These are phyloP conservation scores for Nitzschia inconspicua DNA, from an alignment of 108 stramenopile genomes.

Conservation along the genomic window DNA sequence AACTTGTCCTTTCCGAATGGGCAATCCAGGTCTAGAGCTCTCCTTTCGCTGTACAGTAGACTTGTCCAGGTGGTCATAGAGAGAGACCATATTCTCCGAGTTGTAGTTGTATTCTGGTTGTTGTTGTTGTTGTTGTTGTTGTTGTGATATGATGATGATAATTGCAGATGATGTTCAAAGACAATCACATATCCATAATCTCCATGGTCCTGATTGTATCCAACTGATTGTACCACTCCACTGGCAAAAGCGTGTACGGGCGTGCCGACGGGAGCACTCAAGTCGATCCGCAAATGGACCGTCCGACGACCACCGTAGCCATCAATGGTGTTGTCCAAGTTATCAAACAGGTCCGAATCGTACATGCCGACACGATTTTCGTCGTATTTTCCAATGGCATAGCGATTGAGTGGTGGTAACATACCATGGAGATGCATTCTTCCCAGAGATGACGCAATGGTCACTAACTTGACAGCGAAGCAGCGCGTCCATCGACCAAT, in stretches of 20 bases:
- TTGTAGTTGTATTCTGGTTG: neutral
- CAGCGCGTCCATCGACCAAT: constrained; percentile 20
- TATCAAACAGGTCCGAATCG: constrained; percentile 59
- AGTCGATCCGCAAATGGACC: constrained; percentile 75
- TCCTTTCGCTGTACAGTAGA: no score
- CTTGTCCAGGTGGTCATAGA: constrained; percentile 77
- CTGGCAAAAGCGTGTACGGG: constrained; percentile 65
- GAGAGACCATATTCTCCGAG: constrained; percentile 41
- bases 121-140: neutral
- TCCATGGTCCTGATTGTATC: constrained; percentile 73
- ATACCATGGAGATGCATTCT: no score
- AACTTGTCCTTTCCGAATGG: constrained; percentile 40
- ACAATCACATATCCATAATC: constrained; percentile 86
- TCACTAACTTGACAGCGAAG: neutral
- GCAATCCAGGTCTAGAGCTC: constrained; percentile 12
- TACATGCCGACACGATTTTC: constrained; percentile 72
- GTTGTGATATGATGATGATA: no score
- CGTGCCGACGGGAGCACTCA: constrained; percentile 71
- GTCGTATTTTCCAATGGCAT: constrained; percentile 67
- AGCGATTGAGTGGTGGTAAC: neutral
- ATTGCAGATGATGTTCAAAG: constrained; percentile 58
- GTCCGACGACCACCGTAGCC: constrained; percentile 53
- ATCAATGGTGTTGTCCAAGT: constrained; percentile 31
- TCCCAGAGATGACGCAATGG: no score
- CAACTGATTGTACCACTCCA: constrained; percentile 68